Base-by-base conservation (phyloP, 805 yeast species). In the Isabelozyma heimii region DNA sequence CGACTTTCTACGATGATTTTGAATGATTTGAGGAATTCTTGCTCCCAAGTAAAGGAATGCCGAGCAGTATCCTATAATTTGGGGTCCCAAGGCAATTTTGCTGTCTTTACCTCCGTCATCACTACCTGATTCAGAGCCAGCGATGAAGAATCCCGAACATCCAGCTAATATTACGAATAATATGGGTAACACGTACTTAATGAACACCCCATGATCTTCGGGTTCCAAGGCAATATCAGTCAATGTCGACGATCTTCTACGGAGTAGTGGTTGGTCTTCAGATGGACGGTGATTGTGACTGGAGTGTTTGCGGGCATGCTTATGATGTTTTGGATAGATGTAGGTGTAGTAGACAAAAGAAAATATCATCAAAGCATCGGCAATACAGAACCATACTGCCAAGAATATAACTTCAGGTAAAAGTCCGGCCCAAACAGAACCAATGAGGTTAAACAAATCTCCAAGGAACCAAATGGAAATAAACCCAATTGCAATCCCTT, bases 1-100 rank as follows among this genome's bases (percentile, higher is more conserved):
- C 4, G 96, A 87, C 59, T 84, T 82, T 54, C 96, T 80, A 43
- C 73, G 73, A 63, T 84, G 81, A 68, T 92, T 92, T 61, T 88
- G 95, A 49, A 80, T 70, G 47, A 92, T 87, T 67, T 92, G 99
- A 0, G 99, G 99, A 58, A 60, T 78, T 54, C 90, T 71, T 2
- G 94, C 94, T 8, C 87, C 81, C 54, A 87, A 73, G 63, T 87
- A 87, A 49, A 87, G 67, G 2, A 72, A 51, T 0, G 95, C 92
- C 4, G 89, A 83, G 5, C 81, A 54, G 66, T 87, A 88, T 5
- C 94, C 94, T 52, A 84, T 72, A 3, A 84, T 56, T 63, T 85
- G 89, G 2, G 92, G 85, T 1, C 85, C 85, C 37, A 79, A 48
- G 6, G 54, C 50, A 27, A 80, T 64, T n/a, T 53, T 52, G 2